phyloP scores from a whole-genome alignment of 805 yeast species.

The Wickerhamiella qilinensis region DNA sequence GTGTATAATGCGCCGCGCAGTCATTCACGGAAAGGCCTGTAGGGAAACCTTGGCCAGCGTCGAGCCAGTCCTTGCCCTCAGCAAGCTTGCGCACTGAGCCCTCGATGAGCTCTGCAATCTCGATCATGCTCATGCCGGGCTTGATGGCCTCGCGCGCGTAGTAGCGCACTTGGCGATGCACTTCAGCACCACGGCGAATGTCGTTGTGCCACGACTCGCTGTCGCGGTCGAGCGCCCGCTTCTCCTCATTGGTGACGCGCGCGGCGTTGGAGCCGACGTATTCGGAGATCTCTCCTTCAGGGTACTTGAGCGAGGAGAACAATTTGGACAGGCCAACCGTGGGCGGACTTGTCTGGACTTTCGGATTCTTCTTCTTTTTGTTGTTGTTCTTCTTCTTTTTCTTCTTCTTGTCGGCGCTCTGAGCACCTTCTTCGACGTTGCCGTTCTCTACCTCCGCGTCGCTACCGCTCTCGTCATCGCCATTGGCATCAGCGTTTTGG shows the following conservation, averaged over 20 bases:
- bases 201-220: slow-evolving; percentile 52
- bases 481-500: neutral
- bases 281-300: slow-evolving; percentile 13
- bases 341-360: slow-evolving; percentile 31
- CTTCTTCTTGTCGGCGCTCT: slow-evolving; percentile 14
- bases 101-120: slow-evolving; percentile 80
- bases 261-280: slow-evolving; percentile 18
- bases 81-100: slow-evolving; percentile 63
- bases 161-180: slow-evolving; percentile 79
- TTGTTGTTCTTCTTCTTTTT: slow-evolving; percentile 36
- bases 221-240: slow-evolving; percentile 56
- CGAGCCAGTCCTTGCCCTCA: slow-evolving; percentile 36
- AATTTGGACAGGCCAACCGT: slow-evolving; percentile 47
- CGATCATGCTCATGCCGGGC: slow-evolving; percentile 88
- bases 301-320: slow-evolving; percentile 41
- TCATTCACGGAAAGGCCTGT: slow-evolving; percentile 91
- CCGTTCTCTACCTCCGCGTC: slow-evolving; percentile 10
- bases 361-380: slow-evolving; percentile 43
- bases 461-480: neutral
- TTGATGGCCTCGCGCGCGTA: slow-evolving; percentile 56
- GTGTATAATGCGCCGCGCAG: slow-evolving; percentile 96
- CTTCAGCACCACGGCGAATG: slow-evolving; percentile 89
- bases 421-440: slow-evolving; percentile 15
- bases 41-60: slow-evolving; percentile 92
- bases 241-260: slow-evolving; percentile 76